A percentile compares a stretch with the other conserved stretches of the same genome.
Evolutionary conservation across 805 yeast genomes (phyloP).

Genomic region (Ogataea salicorniae): DNA sequence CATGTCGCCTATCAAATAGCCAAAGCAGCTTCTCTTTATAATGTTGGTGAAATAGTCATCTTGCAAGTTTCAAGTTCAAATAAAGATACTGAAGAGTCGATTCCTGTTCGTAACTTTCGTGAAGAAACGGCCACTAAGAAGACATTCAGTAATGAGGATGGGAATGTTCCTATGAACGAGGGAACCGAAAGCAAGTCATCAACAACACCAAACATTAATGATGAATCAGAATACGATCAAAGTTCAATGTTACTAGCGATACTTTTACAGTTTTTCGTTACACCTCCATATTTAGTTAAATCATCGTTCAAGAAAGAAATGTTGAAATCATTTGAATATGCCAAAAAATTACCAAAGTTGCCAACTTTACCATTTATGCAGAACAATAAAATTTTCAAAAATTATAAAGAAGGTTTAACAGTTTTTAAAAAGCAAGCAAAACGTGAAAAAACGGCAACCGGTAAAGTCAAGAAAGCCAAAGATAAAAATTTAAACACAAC

Average conservation of each 20-base stretch:
- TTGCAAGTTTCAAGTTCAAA: constrained; percentile 41
- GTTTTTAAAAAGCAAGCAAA: constrained; percentile 38
- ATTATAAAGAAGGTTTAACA: constrained; percentile 61
- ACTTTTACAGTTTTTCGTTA: constrained; percentile 71
- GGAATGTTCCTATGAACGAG: constrained; percentile 5
- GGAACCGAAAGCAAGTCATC: not conserved
- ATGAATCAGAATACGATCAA: constrained; percentile 8
- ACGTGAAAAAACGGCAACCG: constrained; percentile 31
- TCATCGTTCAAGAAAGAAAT: constrained; percentile 48
- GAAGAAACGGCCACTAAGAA: constrained; percentile 21
- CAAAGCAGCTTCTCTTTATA: constrained; percentile 61
- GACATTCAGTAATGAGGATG: constrained; percentile 27
- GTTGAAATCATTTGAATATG: constrained; percentile 49
- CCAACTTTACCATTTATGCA: constrained; percentile 72
- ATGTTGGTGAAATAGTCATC: constrained; percentile 70
- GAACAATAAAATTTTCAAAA: constrained; percentile 32
- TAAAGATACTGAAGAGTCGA: constrained; percentile 15
- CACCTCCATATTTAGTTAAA: constrained; percentile 76
- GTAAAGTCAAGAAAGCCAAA: constrained; percentile 39
- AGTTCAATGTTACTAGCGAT: constrained; percentile 56
- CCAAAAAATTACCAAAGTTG: constrained; percentile 65
- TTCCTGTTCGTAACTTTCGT: constrained; percentile 14
- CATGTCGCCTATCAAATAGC: constrained; percentile 74
- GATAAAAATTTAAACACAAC: constrained; percentile 55
- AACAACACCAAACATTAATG: constrained; percentile 8